Conservation (phyloP, 306 rosid genomes). For the Benincasa hispida region DNA sequence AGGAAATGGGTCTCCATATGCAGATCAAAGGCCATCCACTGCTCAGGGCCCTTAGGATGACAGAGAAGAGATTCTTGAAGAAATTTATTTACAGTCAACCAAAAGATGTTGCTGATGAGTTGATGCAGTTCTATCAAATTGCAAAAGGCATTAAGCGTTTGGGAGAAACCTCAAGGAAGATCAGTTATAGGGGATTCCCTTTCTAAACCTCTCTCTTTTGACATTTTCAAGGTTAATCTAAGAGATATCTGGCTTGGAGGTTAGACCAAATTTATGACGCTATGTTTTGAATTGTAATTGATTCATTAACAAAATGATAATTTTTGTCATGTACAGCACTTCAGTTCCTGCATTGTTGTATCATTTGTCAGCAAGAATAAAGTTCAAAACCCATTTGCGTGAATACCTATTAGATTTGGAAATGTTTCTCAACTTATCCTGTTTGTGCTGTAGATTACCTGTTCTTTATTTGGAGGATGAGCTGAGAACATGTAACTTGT, state of each 20-base stretch:
- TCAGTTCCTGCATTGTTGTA: neutral
- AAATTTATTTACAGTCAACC: constrained; percentile 31
- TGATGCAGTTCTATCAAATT: constrained; percentile 39
- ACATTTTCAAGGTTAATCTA: neutral
- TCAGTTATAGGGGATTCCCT: constrained; percentile 34
- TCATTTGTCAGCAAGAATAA: neutral
- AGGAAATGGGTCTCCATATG: constrained; percentile 32
- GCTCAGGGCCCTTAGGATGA: constrained; percentile 47
- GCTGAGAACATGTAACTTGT: neutral
- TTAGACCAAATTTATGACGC: neutral
- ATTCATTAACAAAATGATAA: neutral
- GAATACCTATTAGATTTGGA: neutral
- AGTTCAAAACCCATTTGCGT: neutral
- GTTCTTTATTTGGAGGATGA: neutral
- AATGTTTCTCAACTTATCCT: neutral
- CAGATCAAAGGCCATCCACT: constrained; percentile 15
- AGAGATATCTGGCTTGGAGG: neutral
- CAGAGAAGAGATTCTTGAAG: constrained; percentile 45
- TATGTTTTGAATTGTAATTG: neutral
- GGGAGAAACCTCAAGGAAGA: constrained; percentile 48
- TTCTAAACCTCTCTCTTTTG: constrained; percentile 24
- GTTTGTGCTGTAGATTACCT: neutral
- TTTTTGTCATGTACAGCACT: neutral
- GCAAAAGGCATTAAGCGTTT: constrained; percentile 51
- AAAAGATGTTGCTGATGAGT: constrained; percentile 39